A percentile compares a stretch with the other conserved stretches of the same genome.
These are phyloP conservation scores for Adansonia rubrostipa DNA, from an alignment of 441 rosid species.

Conservation along the genomic window DNA sequence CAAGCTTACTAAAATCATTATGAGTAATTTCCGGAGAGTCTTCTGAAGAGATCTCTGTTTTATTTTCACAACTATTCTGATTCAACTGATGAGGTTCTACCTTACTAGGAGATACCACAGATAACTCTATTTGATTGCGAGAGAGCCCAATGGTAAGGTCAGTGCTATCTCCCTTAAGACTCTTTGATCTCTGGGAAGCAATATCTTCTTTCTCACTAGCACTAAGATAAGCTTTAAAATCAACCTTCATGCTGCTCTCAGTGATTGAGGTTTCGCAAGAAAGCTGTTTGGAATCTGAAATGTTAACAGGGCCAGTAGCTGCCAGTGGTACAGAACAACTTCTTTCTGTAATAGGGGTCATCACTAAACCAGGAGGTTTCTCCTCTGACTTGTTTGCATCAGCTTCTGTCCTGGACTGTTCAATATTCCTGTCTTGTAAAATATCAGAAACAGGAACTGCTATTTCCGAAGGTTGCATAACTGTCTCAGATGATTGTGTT, in stretches of 20 bases:
- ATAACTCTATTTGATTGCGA: constrained; percentile 28
- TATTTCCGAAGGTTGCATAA: constrained; percentile 4
- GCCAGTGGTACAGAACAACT: constrained; percentile 27
- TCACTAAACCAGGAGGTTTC: constrained; percentile 7
- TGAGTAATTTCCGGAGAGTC: constrained; percentile 18
- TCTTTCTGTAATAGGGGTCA: constrained; percentile 18
- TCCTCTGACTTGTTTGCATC: constrained; percentile 25
- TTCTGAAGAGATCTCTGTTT: constrained; percentile 26
- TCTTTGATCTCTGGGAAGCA: constrained; percentile 22
- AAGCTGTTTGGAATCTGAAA: constrained; percentile 27
- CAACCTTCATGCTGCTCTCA: constrained; percentile 31
- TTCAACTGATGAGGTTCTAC: constrained; percentile 25
- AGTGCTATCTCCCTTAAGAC: constrained; percentile 27
- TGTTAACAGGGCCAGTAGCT: constrained; percentile 25
- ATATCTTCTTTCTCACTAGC: constrained; percentile 25
- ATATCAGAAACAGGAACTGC: constrained; percentile 19
- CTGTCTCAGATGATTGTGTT: background rate
- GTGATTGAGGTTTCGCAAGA: constrained; percentile 14
- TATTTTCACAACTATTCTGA: constrained; percentile 26
- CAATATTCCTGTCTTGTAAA: constrained; percentile 29
- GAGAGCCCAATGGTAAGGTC: constrained; percentile 22
- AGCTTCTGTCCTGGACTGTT: constrained; percentile 29
- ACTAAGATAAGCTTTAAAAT: constrained; percentile 33
- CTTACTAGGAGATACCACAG: constrained; percentile 29
- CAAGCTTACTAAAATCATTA: constrained; percentile 1